These are phyloP conservation scores for Casuarina cunninghamiana DNA, from an alignment of 306 rosid genomes.

Conservation along the genomic window DNA sequence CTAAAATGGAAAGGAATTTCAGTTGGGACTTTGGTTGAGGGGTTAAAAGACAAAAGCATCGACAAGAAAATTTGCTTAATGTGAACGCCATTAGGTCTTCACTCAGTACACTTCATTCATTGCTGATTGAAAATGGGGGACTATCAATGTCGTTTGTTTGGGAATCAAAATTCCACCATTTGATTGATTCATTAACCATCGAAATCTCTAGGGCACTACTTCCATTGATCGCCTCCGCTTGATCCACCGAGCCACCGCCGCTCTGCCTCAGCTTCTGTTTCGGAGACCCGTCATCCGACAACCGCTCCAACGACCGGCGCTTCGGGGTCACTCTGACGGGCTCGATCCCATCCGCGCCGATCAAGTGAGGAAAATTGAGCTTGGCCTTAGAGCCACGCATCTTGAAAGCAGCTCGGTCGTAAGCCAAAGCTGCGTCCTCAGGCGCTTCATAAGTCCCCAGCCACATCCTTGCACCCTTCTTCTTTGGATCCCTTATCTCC, in stretches of 20 bases:
- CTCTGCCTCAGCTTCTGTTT: neutral
- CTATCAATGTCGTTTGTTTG: neutral
- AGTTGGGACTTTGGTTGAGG: neutral
- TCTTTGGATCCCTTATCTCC: constrained; percentile 19
- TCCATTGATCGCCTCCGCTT: neutral
- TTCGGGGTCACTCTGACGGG: neutral
- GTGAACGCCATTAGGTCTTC: neutral
- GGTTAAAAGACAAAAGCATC: too few relatives aligned
- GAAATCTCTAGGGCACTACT: neutral
- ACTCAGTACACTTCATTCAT: neutral
- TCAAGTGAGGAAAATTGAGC: constrained; percentile 23
- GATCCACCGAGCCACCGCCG: neutral
- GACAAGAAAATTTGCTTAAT: neutral
- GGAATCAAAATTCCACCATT: neutral
- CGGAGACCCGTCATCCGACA: neutral
- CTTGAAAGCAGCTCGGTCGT: constrained; percentile 24
- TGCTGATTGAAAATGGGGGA: neutral
- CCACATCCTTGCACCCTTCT: constrained; percentile 15
- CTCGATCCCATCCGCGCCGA: neutral
- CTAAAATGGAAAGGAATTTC: neutral
- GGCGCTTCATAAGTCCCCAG: constrained; percentile 24
- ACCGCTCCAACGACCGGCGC: neutral
- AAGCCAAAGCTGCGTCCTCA: constrained; percentile 24
- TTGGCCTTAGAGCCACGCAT: constrained; percentile 20
- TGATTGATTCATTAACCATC: neutral